These are phyloP conservation scores for Rhodomyrtus tomentosa DNA, from an alignment of 345 rosid genomes.

Conservation along the genomic window DNA sequence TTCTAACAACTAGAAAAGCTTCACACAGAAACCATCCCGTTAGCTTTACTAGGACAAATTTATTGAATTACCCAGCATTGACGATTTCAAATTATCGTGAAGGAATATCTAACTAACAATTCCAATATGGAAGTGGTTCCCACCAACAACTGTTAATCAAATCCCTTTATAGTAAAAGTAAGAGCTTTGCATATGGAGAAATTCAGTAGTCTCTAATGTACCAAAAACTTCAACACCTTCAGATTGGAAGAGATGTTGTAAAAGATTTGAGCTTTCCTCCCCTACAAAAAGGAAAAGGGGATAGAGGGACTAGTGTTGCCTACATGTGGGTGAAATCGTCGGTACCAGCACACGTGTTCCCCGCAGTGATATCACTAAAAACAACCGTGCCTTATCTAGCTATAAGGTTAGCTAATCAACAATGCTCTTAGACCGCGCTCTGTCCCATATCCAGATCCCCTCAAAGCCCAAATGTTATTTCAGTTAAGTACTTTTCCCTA, in stretches of 20 bases:
- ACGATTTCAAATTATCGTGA: not conserved
- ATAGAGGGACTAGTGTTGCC: not conserved
- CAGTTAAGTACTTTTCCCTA: not conserved
- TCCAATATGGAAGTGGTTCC: not conserved
- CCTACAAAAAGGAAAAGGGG: not conserved
- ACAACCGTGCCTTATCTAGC: not conserved
- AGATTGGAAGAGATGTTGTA: not conserved
- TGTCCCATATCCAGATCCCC: not conserved
- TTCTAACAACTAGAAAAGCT: not conserved
- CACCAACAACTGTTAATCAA: not conserved
- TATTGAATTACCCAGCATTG: not conserved
- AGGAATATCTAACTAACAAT: not conserved
- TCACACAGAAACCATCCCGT: not conserved
- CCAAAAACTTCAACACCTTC: not conserved
- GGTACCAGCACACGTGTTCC: not conserved
- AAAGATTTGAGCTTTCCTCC: not conserved
- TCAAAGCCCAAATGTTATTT: not conserved
- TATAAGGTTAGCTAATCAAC: not conserved
- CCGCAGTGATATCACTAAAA: not conserved
- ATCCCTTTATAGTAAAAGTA: not conserved
- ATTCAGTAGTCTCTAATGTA: not conserved
- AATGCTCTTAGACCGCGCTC: not conserved
- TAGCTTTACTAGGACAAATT: not conserved
- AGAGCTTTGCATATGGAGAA: not conserved
- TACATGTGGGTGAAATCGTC: not conserved